phyloP scores from a whole-genome alignment of 73 alveolate species.

The Urostyla sp. region DNA sequence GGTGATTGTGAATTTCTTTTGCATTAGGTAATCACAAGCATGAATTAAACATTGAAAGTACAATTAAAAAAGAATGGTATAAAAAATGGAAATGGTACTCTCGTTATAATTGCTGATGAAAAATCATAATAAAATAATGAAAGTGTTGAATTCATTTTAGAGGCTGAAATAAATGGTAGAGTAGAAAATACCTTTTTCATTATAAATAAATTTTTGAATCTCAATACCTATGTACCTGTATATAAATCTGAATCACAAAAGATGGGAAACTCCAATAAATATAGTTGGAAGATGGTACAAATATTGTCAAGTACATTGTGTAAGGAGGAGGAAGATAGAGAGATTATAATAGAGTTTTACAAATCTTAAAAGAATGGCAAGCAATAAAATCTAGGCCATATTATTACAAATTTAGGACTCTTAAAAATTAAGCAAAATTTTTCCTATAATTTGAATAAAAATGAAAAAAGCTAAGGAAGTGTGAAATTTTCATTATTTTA shows the following conservation, averaged over 20 bases:
- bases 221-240: conserved; percentile 54
- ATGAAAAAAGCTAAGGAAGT: conserved; percentile 22
- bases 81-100: conserved; percentile 42
- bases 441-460: neutral
- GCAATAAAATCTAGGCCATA: conserved; percentile 19
- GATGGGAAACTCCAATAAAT: neutral
- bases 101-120: conserved; percentile 47
- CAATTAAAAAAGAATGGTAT: conserved; percentile 59
- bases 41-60: conserved; percentile 44
- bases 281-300: conserved; percentile 9
- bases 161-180: no score
- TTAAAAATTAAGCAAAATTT: neutral
- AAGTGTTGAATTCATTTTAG: no score
- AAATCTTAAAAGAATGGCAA: conserved; percentile 29
- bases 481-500: conserved; percentile 28
- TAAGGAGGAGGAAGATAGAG: conserved; percentile 37
- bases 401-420: neutral
- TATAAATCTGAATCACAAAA: conserved; percentile 63
- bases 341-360: conserved; percentile 33
- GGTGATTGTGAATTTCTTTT: conserved; percentile 77
- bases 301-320: conserved; percentile 34
- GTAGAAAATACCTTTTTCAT: conserved; percentile 15
- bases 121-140: conserved; percentile 4
- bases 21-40: conserved; percentile 79
- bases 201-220: neutral